A percentile compares a stretch with the other conserved stretches of the same genome.
These are phyloP conservation scores for Alloteropsis semialata DNA, from an alignment of 176 grass and related monocot species.

Conservation along the genomic window DNA sequence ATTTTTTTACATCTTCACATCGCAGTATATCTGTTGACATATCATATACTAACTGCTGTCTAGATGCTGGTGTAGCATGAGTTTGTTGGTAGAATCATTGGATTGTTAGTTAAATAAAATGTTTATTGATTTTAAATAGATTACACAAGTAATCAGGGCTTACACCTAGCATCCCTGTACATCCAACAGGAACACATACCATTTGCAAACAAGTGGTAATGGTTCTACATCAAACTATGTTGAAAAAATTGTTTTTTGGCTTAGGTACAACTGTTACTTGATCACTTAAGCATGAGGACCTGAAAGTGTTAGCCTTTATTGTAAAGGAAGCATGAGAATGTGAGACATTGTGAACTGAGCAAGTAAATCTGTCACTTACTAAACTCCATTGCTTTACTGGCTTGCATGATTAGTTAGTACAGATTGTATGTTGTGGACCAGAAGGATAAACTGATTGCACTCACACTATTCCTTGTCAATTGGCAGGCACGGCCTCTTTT, in stretches of 20 bases:
- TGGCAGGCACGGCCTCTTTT: conserved; percentile 76
- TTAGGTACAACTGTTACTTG: not conserved
- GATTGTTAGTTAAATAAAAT: not conserved
- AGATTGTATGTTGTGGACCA: not conserved
- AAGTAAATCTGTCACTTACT: not conserved
- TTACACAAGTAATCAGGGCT: not conserved
- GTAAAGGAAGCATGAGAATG: not conserved
- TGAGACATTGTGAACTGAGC: not conserved
- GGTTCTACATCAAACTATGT: not conserved
- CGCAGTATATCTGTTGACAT: not conserved
- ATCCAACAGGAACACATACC: not conserved
- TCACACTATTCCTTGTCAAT: not conserved
- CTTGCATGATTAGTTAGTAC: not conserved
- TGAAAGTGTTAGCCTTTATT: not conserved
- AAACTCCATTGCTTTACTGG: not conserved
- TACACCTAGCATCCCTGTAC: not conserved
- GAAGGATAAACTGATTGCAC: not conserved
- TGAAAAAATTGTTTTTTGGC: not conserved
- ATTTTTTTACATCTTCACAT: not conserved
- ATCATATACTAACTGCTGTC: not conserved
- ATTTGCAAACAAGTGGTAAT: not conserved
- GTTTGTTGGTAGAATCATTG: not conserved
- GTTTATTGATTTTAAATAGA: not conserved
- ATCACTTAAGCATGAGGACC: not conserved
- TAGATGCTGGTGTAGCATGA: not conserved